These are phyloP conservation scores for Viola odorata DNA, from an alignment of 345 rosid genomes.

Conservation along the genomic window DNA sequence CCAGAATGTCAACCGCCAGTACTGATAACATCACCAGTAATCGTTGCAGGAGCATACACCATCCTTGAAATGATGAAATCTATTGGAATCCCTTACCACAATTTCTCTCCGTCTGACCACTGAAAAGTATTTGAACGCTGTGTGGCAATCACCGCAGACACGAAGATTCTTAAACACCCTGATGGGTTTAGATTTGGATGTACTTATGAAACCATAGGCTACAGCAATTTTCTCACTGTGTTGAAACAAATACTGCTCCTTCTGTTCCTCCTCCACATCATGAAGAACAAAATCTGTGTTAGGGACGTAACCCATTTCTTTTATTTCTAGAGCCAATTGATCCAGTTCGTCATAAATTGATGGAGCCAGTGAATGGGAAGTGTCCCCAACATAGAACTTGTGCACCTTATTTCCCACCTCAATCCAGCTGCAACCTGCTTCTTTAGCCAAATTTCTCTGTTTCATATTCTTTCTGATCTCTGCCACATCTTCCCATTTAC, in stretches of 20 bases:
- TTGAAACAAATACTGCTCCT: conserved; percentile 55
- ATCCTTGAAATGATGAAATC: conserved; percentile 71
- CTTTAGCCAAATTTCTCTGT: conserved; percentile 48
- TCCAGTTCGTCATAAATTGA: conserved; percentile 46
- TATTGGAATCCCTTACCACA: conserved; percentile 63
- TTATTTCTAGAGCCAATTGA: conserved; percentile 36
- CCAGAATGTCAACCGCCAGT: background rate
- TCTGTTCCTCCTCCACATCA: conserved; percentile 55
- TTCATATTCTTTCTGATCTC: conserved; percentile 59
- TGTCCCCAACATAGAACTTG: conserved; percentile 67
- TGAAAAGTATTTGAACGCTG: conserved; percentile 59
- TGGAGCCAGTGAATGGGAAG: conserved; percentile 45
- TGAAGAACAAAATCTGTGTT: conserved; percentile 66
- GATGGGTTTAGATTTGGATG: conserved; percentile 41
- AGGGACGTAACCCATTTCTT: conserved; percentile 58
- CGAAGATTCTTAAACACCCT: conserved; percentile 69
- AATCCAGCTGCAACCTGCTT: conserved; percentile 82
- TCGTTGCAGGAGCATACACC: conserved; percentile 80
- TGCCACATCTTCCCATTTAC: conserved; percentile 55
- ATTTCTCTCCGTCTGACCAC: conserved; percentile 48
- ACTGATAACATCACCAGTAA: conserved; percentile 40
- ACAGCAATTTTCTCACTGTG: conserved; percentile 83
- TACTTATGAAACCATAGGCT: conserved; percentile 60
- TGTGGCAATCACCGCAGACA: conserved; percentile 69
- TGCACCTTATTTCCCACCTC: conserved; percentile 56